Conservation (phyloP, 1,284 basidiomycete species). For the Ceratobasidium sp. region DNA sequence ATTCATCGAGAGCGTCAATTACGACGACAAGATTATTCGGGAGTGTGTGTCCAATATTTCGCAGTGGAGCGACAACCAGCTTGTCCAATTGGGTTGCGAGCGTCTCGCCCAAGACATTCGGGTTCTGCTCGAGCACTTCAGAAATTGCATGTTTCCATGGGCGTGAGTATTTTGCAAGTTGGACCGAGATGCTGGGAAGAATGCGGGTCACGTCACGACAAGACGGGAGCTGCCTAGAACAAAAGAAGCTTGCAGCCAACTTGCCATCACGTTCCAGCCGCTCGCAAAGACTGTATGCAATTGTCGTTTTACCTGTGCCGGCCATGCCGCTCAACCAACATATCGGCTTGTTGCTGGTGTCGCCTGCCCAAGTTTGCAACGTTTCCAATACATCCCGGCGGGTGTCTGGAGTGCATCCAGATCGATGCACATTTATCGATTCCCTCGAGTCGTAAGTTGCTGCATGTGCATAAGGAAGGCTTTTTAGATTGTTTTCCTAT, state of each 20-base stretch:
- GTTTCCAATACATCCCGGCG: not conserved
- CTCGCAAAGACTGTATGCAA: too few relatives aligned
- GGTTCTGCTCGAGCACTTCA: not conserved
- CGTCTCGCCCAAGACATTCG: not conserved
- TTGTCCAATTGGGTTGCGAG: not conserved
- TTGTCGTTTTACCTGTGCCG: constrained; percentile 28
- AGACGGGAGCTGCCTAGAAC: too few relatives aligned
- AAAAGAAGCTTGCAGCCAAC: too few relatives aligned
- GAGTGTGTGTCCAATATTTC: not conserved
- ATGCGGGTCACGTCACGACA: not conserved
- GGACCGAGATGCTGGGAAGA: not conserved
- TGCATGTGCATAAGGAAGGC: too few relatives aligned
- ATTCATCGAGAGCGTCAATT: constrained; percentile 40
- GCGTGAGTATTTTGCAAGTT: not conserved
- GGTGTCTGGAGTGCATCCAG: too few relatives aligned
- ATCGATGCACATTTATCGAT: too few relatives aligned
- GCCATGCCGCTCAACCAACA: constrained; percentile 49
- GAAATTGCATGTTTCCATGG: not conserved
- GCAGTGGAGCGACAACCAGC: not conserved
- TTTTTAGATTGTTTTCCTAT: too few relatives aligned
- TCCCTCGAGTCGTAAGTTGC: too few relatives aligned
- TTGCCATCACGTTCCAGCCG: too few relatives aligned
- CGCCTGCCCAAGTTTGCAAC: not conserved
- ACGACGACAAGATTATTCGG: not conserved
- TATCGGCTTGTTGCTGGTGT: constrained; percentile 4